phyloP scores from a whole-genome alignment of 2,329 filamentous ascomycete genomes.

The Thielaviopsis punctulata region DNA sequence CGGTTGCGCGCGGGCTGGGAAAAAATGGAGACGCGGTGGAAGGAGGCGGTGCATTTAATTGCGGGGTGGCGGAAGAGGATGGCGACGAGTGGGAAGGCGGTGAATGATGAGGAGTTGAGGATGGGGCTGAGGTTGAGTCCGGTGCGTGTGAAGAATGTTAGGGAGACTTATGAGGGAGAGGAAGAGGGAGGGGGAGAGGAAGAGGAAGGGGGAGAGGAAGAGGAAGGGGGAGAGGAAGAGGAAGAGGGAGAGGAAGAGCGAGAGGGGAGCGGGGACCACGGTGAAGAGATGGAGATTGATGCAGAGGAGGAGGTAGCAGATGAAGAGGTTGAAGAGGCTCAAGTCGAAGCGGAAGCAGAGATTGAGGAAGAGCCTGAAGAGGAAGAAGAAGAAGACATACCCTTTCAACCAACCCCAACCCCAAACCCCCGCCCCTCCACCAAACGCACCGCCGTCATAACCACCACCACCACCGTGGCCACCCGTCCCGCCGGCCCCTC shows the following conservation, averaged over 20 bases:
- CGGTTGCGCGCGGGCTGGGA: slow-evolving; percentile 75
- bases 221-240: neutral
- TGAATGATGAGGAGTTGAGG: slow-evolving; percentile 51
- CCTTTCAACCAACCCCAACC: neutral
- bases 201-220: slow-evolving; percentile 11
- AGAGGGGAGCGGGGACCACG: too few species aligned
- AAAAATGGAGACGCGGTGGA: slow-evolving; percentile 83
- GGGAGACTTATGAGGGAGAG: slow-evolving; percentile 24
- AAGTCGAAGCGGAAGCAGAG: neutral
- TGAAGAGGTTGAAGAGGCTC: slow-evolving; percentile 25
- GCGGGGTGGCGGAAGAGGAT: slow-evolving; percentile 81
- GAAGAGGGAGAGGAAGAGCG: slow-evolving; percentile 27
- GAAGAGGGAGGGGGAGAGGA: slow-evolving; percentile 13
- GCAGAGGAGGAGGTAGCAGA: slow-evolving; percentile 27
- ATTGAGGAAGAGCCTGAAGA: neutral
- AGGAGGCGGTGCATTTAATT: slow-evolving; percentile 77
- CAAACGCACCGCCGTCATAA: neutral
- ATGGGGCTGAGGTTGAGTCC: slow-evolving; percentile 50
- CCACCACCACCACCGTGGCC: slow-evolving; percentile 5
- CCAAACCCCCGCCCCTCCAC: neutral
- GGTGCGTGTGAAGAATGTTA: slow-evolving; percentile 35
- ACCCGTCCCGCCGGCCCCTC: slow-evolving; percentile 4
- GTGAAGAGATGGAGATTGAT: slow-evolving; percentile 24
- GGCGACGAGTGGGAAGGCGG: slow-evolving; percentile 48
- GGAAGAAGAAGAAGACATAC: neutral